Conservation (phyloP, 352 stramenopile genomes). For the Aphanomyces cochlioides region DNA sequence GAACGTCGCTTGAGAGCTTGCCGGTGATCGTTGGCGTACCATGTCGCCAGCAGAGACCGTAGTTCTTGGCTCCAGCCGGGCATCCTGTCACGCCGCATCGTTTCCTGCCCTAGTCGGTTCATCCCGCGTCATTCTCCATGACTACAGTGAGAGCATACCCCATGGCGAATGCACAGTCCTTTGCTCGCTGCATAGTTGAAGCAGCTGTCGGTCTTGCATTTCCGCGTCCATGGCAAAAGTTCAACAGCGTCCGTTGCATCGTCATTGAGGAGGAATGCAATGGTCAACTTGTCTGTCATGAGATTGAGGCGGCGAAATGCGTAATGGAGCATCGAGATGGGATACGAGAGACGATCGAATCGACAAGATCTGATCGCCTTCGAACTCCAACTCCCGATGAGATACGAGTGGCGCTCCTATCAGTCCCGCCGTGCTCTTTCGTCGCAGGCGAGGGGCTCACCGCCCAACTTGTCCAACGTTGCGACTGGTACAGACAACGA, state of each 20-base stretch:
- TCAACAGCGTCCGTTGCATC: not conserved
- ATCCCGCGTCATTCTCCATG: too few relatives aligned
- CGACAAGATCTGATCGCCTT: too few relatives aligned
- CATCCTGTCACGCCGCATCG: constrained; percentile 47
- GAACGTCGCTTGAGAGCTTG: not conserved
- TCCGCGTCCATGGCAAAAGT: not conserved
- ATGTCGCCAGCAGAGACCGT: constrained; percentile 57
- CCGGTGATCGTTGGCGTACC: not conserved
- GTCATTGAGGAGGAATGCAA: not conserved
- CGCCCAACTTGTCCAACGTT: too few relatives aligned
- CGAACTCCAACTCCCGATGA: too few relatives aligned
- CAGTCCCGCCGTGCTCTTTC: too few relatives aligned
- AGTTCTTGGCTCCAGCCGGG: constrained; percentile 48
- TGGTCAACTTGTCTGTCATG: not conserved
- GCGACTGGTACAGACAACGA: too few relatives aligned
- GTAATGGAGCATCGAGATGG: too few relatives aligned
- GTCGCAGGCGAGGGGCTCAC: too few relatives aligned
- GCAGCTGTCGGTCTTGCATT: not conserved
- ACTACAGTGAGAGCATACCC: not conserved
- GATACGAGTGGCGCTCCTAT: too few relatives aligned
- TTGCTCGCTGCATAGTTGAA: not conserved
- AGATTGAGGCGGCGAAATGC: too few relatives aligned
- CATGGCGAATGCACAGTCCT: constrained; percentile 1
- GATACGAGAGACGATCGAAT: too few relatives aligned
- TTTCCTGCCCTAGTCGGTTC: constrained; percentile 27